Evolutionary conservation across 306 rosid genomes (phyloP).

Genomic region (Quercus rubra): DNA sequence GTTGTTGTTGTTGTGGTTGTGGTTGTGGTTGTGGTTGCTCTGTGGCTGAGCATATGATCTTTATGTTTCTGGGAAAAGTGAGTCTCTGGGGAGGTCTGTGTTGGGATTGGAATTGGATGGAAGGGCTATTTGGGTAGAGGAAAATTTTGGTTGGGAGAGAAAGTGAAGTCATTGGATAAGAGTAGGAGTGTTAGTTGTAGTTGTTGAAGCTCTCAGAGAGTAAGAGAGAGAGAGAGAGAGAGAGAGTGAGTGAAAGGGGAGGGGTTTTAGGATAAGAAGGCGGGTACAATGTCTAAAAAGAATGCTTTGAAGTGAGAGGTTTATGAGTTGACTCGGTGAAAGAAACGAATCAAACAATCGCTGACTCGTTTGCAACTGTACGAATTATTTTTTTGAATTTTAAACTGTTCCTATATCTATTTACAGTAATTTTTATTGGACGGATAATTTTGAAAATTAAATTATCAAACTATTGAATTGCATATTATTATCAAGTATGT

Average conservation of each 20-base stretch:
- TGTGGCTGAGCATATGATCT: constrained; percentile 54
- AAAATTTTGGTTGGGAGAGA: constrained; percentile 38
- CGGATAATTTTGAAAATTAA: too few species aligned
- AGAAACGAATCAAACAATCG: background rate
- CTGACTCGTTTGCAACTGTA: too few species aligned
- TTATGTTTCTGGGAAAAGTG: constrained; percentile 40
- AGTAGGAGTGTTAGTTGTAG: background rate
- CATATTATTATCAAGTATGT: too few species aligned
- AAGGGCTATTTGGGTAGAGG: constrained; percentile 22
- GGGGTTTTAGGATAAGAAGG: constrained; percentile 11
- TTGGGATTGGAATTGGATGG: constrained; percentile 36
- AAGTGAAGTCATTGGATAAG: constrained; percentile 43
- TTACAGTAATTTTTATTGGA: too few species aligned
- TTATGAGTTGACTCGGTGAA: constrained; percentile 41
- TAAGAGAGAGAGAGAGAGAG: background rate
- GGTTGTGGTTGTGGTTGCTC: constrained; percentile 49
- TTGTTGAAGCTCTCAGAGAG: too few species aligned
- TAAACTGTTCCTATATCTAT: too few species aligned
- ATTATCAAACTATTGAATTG: too few species aligned
- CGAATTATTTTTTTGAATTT: too few species aligned
- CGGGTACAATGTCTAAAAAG: background rate
- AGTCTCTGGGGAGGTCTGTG: constrained; percentile 30
- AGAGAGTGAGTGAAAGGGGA: background rate
- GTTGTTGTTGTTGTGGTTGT: constrained; percentile 16
- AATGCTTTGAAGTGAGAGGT: constrained; percentile 41